phyloP scores from a whole-genome alignment of 2,329 filamentous ascomycete genomes.

The Tolypocladium endophyticum region DNA sequence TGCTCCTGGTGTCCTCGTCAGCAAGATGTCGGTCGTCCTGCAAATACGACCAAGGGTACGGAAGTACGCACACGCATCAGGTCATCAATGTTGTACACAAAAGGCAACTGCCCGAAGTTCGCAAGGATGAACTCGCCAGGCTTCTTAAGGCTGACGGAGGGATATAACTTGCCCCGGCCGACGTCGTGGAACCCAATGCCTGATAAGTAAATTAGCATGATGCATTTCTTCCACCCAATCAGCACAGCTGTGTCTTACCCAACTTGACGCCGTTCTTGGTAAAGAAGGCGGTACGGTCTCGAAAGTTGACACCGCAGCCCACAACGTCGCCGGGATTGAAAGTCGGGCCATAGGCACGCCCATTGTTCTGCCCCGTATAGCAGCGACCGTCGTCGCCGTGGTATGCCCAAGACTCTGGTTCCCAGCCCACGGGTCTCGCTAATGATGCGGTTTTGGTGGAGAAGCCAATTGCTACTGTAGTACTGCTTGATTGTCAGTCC shows the following conservation, averaged over 20 bases:
- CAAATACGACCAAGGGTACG: background rate
- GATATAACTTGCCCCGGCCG: constrained; percentile 52
- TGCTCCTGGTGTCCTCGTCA: constrained; percentile 38
- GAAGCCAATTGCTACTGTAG: constrained; percentile 54
- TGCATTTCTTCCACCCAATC: background rate
- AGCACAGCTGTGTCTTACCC: constrained; percentile 25
- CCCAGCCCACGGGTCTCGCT: constrained; percentile 53
- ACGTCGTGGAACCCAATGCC: constrained; percentile 63
- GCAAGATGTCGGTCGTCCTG: background rate
- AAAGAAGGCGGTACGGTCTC: constrained; percentile 54
- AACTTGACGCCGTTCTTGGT: constrained; percentile 53
- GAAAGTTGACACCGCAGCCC: constrained; percentile 58
- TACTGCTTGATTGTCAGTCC: constrained; percentile 25
- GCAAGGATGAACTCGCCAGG: constrained; percentile 48
- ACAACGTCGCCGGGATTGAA: constrained; percentile 49
- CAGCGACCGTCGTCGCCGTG: constrained; percentile 58
- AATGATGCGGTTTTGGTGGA: constrained; percentile 42
- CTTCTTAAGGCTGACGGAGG: constrained; percentile 55
- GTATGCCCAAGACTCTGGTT: constrained; percentile 58
- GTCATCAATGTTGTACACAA: constrained; percentile 83
- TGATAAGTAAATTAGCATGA: constrained; percentile 18
- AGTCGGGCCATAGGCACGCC: constrained; percentile 44
- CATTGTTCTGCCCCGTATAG: constrained; percentile 45
- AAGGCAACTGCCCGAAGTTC: constrained; percentile 65
- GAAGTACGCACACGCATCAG: constrained; percentile 58